Conservation (phyloP, 2,329 filamentous ascomycete species). For the Cladorrhinum sp. region DNA sequence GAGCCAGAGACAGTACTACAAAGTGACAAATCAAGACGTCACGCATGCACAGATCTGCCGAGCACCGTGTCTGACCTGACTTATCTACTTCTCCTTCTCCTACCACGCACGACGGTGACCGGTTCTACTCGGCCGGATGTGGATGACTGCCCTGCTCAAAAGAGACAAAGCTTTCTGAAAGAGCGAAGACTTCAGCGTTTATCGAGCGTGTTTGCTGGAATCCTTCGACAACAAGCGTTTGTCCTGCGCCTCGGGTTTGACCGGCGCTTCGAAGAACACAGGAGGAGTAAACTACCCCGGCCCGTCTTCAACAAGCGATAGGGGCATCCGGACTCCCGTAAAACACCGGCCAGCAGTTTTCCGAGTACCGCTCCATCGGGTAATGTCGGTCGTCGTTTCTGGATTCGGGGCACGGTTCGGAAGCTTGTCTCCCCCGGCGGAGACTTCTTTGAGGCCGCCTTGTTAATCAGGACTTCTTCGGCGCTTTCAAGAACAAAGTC, state of each 20-base stretch:
- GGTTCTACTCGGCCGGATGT: constrained; percentile 19
- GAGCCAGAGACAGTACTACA: not conserved
- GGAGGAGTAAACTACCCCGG: not conserved
- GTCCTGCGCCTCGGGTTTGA: not conserved
- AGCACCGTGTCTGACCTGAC: constrained; percentile 49
- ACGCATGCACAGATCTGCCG: constrained; percentile 41
- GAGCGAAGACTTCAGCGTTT: not conserved
- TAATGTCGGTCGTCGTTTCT: constrained; percentile 26
- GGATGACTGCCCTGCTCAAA: constrained; percentile 16
- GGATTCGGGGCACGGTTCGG: constrained; percentile 22
- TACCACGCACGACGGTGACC: constrained; percentile 9
- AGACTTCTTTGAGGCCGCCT: constrained; percentile 18
- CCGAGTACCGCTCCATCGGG: constrained; percentile 21
- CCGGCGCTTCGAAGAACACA: not conserved
- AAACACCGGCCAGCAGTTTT: constrained; percentile 12
- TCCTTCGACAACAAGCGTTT: not conserved
- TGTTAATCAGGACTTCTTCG: constrained; percentile 17
- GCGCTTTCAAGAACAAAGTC: constrained; percentile 27
- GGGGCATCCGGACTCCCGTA: constrained; percentile 4
- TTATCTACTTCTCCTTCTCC: constrained; percentile 28
- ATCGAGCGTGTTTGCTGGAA: not conserved
- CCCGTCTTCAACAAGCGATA: not conserved
- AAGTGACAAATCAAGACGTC: not conserved
- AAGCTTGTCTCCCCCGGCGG: constrained; percentile 22
- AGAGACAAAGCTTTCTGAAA: constrained; percentile 9